These are phyloP conservation scores for Kodamaea suecica DNA, from an alignment of 1,139 yeast genomes.

Conservation along the genomic window DNA sequence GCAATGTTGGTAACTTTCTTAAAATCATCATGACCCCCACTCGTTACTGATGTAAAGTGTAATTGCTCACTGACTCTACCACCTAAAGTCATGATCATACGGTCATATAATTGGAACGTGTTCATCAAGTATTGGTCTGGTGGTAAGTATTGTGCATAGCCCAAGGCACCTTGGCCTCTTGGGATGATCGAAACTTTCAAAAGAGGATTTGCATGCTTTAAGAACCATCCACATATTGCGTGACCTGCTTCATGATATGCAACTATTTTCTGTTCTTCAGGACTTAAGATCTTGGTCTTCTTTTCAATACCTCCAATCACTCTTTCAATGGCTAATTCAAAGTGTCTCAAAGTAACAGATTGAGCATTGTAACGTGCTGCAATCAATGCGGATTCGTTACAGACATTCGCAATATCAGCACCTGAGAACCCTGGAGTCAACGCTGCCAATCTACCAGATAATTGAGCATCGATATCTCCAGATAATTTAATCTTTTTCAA, in stretches of 20 bases:
- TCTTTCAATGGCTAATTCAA: conserved; percentile 94
- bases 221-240: conserved; percentile 96
- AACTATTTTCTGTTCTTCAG: conserved; percentile 82
- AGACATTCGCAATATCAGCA: conserved; percentile 95
- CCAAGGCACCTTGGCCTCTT: conserved; percentile 93
- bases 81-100: conserved; percentile 96
- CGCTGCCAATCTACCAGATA: conserved; percentile 88
- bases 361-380: conserved; percentile 83
- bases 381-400: conserved; percentile 94
- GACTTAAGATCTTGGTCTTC: conserved; percentile 76
- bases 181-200: conserved; percentile 95
- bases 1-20: conserved; percentile 96
- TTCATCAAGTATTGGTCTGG: conserved; percentile 85
- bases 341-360: conserved; percentile 71
- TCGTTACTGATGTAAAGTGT: conserved; percentile 83
- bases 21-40: conserved; percentile 96
- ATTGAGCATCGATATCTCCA: conserved; percentile 41
- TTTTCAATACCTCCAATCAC: conserved; percentile 96
- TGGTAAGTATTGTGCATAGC: conserved; percentile 97
- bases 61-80: conserved; percentile 95
- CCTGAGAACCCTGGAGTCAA: conserved; percentile 97
- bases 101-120: conserved; percentile 73
- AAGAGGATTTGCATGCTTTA: conserved; percentile 86
- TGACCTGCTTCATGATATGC: conserved; percentile 99
- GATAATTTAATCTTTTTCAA: conserved; percentile 61